Base-by-base conservation (phyloP, 2,329 filamentous ascomycete species). In the Monosporascus sp. region DNA sequence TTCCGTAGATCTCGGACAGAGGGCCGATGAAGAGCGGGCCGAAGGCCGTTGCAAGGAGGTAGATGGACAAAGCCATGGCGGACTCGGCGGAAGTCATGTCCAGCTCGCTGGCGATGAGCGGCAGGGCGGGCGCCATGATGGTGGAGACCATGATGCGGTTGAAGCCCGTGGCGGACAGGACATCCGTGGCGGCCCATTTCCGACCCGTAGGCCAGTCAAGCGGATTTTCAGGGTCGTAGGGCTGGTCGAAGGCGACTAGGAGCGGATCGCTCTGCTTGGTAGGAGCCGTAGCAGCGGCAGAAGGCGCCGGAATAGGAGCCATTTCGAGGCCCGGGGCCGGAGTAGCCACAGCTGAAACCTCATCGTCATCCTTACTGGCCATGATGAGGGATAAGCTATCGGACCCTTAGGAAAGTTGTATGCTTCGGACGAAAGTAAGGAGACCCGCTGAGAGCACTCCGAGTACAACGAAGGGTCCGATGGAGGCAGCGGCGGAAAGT, bases 131-230 rank as follows among this genome's bases (percentile, higher is more conserved):
- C 0, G 78, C 77, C 67, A 80, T 76, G 61, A 81, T 79, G 0
- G 77, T 78, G 3, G 75, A 78, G 0, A 78, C 74, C 57, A 80
- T 71, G 54, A 79, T 78, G 9, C 74, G 74, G 45, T 77, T 78
- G 58, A 81, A 79, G 7, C 76, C 77, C 0, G 74, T 76, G 3
- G 72, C 72, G 0, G 77, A 79, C 1, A 79, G 68, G 3, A 78
- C 71, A 48, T 75, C 63, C 3, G 77, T 80, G 1, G 76, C 74
- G 0, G 69, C 68, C 78, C 78, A 80, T 62, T 80, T 80, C 2
- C 64, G 67, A 2, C 65, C 55, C 0, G 52, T 61, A 0, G 70
- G 62, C 74, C 73, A 77, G 51, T 74, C 62, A 28, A 67, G 63
- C 1, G 73, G 74, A 28, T 76, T 72, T 0, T 70, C 68, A 0